Base-by-base conservation (phyloP, 345 rosid species). In the Sapria himalayana region DNA sequence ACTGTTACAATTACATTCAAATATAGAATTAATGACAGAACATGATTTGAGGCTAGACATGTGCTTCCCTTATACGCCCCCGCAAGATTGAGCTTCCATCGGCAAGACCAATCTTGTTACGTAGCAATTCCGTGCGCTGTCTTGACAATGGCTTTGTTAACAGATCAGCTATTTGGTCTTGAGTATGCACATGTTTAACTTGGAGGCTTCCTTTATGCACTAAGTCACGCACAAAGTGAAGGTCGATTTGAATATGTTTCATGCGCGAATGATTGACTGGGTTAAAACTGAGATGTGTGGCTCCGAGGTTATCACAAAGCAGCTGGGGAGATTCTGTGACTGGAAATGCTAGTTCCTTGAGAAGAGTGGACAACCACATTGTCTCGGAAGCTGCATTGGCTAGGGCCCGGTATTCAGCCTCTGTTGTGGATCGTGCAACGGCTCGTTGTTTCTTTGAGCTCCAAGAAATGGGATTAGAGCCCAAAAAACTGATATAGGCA, bases 61-160 rank as follows among this genome's bases (percentile, higher is more conserved):
- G 9, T 33, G 36, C 36, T 33, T 33, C 36, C 36, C 8, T 33
- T 33, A 33, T 33, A 33, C 36, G 36, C 36, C 36, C 36, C 36
- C n/a, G n/a, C 36, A 33, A 33, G 36, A 33, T 33, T 8, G 36
- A 33, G 36, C n/a, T 33, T 8, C 7, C 36, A 33, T 33, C 36
- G 36, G 12, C 36, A 9, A 33, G 14, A 15, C 36, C 36, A 33
- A 33, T 33, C 36, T 33, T 33, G 36, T 33, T 15, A 9, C 36
- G 10, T 33, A 33, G 36, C 10, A 33, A 9, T 33, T 33, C 36
- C 14, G 36, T 33, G 4, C 36, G 10, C 14, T 33, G 36, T 4
- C 36, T 8, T 33, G 36, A 33, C 8, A 33, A 15, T 9, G 36
- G 8, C 14, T 33, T 33, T 33, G 36, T 33, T 33, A 4, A 15